Base-by-base conservation (phyloP, 805 yeast species). In the Candida namnaoensis region DNA sequence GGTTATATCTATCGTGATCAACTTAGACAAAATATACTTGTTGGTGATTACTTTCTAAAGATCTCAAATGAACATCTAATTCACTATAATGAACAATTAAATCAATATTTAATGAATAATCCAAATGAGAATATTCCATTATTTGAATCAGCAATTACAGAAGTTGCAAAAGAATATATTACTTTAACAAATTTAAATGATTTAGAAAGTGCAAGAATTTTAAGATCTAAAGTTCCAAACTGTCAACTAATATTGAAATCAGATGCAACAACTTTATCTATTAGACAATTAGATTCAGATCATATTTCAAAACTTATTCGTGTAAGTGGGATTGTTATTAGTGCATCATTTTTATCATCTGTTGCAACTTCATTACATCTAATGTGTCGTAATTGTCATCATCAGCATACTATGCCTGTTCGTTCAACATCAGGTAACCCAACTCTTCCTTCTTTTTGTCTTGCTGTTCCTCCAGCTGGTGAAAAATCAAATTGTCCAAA, bases 1-100 rank as follows among this genome's bases (percentile, higher is more conserved):
- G 82, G 79, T 58, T 93, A 85, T 60, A 69, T 88, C 34, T 91
- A 91, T 68, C 72, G 95, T 69, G 96, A 90, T 53, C 96, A 90
- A 59, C 69, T 93, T 42, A 72, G 96, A 51, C 95, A 88, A 54
- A 88, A 90, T 61, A 66, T 95, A 38, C 68, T 91, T 39, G 81
- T 87, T 47, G 81, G 81, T 42, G 78, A 81, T 53, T 90, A 78
- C 62, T 74, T 72, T 35, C 62, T 93, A 40, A 74, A 76, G 3
- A 95, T 93, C 10, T 79, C 85, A 49, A 72, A 86, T 38, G 95
- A 83, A 41, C 96, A 93, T 57, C 66, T 93, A 44, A 83, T 91
- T 42, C 81, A 88, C 8, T 93, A 78, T 66, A 86, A 88, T 55
- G 98, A 88, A 56, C 95, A 86, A 51, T 69, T 93, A 41, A 90